These are phyloP conservation scores for Candida chauliodis DNA, from an alignment of 805 yeast genomes.

Conservation along the genomic window DNA sequence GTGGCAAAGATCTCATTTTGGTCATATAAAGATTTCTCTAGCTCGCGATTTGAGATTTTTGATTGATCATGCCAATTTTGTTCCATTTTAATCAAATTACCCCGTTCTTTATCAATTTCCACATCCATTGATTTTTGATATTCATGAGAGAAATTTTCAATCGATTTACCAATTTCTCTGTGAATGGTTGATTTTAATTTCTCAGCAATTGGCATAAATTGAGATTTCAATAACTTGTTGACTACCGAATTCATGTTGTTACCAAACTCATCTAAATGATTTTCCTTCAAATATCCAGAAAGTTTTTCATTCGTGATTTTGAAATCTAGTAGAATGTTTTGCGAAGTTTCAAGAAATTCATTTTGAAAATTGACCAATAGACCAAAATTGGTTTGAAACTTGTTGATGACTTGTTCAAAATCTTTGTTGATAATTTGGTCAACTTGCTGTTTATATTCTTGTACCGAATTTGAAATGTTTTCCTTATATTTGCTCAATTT, in stretches of 20 bases:
- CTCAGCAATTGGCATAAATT: conserved; percentile 2
- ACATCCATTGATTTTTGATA: neutral
- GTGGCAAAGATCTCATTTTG: neutral
- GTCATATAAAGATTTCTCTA: neutral
- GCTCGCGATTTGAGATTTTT: neutral
- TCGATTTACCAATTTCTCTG: neutral
- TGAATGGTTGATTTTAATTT: neutral
- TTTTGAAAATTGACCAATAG: conserved; percentile 1
- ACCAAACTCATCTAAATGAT: conserved; percentile 11
- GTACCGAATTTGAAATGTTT: neutral
- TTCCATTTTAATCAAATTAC: conserved; percentile 1
- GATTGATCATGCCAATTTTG: conserved; percentile 4
- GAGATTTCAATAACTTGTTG: neutral
- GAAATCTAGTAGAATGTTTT: conserved; percentile 11
- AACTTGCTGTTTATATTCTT: conserved; percentile 1
- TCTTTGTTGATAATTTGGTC: conserved; percentile 5
- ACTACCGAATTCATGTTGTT: neutral
- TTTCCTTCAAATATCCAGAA: conserved; percentile 14
- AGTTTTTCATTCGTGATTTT: conserved; percentile 14
- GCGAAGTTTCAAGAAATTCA: conserved; percentile 2
- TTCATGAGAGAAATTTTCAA: neutral
- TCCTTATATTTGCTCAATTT: conserved; percentile 3
- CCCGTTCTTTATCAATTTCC: conserved; percentile 5
- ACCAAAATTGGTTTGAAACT: conserved; percentile 1
- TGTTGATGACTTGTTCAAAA: conserved; percentile 3